phyloP scores from a whole-genome alignment of 768 basidiomycete genomes.

The Daedaleopsis sinensis region DNA sequence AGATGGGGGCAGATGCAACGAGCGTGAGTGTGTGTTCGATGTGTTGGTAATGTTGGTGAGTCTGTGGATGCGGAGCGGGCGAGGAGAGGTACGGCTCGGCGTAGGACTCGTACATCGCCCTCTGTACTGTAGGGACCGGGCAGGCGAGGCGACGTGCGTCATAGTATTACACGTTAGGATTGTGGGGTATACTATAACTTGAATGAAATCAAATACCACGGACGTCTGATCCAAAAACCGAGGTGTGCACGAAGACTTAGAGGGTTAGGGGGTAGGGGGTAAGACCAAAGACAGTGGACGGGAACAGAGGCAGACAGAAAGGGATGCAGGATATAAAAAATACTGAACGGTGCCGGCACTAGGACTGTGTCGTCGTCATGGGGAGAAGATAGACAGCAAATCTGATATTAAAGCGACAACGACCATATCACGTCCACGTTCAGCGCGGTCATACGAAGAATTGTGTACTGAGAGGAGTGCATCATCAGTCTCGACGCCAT shows the following conservation, averaged over 20 bases:
- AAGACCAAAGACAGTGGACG: conserved; percentile 8
- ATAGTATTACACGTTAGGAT: conserved; percentile 45
- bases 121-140: conserved; percentile 29
- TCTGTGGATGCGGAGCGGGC: conserved; percentile 3
- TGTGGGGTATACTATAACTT: conserved; percentile 39
- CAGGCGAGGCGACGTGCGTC: conserved; percentile 30
- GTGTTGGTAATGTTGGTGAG: neutral
- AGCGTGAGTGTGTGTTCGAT: neutral
- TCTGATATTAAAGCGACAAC: conserved; percentile 23
- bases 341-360: conserved; percentile 11
- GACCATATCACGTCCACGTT: conserved; percentile 24
- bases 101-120: conserved; percentile 19
- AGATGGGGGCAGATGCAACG: neutral
- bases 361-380: conserved; percentile 23
- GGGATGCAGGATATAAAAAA: conserved; percentile 16
- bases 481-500: conserved; percentile 10
- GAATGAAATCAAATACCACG: conserved; percentile 32
- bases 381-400: conserved; percentile 19
- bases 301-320: conserved; percentile 4
- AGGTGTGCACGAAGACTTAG: conserved; percentile 28
- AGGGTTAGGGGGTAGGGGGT: conserved; percentile 1
- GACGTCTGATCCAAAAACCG: conserved; percentile 37
- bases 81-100: conserved; percentile 26
- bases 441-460: conserved; percentile 71
- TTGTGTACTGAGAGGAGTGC: conserved; percentile 61